These are phyloP conservation scores for Tolypocladium album DNA, from an alignment of 2,329 filamentous ascomycete species.

Conservation along the genomic window DNA sequence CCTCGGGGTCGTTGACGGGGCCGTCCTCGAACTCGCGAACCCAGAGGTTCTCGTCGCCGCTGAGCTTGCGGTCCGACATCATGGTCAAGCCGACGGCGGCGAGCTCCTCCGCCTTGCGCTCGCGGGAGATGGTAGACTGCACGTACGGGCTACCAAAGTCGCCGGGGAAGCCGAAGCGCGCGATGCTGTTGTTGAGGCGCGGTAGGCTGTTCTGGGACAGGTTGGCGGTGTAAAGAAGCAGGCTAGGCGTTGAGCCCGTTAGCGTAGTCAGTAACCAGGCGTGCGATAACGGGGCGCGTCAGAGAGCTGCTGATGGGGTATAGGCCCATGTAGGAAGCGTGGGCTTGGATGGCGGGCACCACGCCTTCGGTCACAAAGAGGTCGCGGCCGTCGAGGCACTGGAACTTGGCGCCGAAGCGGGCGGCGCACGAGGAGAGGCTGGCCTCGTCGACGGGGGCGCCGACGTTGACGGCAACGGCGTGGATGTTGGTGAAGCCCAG, in stretches of 20 bases:
- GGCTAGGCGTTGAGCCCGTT: background rate
- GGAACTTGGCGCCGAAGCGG: background rate
- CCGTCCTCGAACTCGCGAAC: no score
- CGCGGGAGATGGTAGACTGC: no score
- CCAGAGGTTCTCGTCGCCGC: no score
- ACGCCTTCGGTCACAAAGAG: background rate
- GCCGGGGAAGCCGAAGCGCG: no score
- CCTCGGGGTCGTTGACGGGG: no score
- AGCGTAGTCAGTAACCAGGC: background rate
- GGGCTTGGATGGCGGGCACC: background rate
- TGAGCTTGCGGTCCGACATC: no score
- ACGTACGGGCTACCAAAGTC: no score
- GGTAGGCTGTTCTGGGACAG: no score
- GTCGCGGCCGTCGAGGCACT: background rate
- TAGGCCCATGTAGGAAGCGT: background rate
- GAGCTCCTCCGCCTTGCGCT: no score
- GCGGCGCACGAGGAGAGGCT: background rate
- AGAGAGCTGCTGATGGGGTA: background rate
- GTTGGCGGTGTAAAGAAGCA: no score
- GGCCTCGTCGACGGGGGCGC: background rate
- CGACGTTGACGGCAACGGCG: background rate
- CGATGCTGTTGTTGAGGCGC: no score
- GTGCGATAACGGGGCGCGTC: background rate
- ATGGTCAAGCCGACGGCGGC: no score
- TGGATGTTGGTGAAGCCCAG: background rate